Evolutionary conservation across 2,329 filamentous ascomycete genomes (phyloP).

Genomic region (Graphiopsis chlorocephala): DNA sequence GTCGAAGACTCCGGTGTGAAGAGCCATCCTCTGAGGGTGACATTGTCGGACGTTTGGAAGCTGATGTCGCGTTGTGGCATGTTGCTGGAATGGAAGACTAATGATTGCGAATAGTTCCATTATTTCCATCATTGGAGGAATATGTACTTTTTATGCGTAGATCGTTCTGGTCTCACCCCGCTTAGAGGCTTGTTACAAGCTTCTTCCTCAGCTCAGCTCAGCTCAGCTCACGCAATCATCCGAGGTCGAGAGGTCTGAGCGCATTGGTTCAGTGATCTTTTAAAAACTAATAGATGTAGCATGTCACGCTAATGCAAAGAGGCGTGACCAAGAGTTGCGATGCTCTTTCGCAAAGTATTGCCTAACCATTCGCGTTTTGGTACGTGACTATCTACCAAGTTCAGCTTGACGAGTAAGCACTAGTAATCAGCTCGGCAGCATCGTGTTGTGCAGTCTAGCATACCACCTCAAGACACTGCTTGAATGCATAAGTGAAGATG

Average conservation of each 20-base stretch:
- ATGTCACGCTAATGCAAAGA: background rate
- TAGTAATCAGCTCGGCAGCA: background rate
- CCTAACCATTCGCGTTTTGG: background rate
- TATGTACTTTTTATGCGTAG: background rate
- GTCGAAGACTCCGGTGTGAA: slow-evolving; percentile 6
- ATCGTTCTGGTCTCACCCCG: background rate
- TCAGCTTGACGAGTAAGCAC: background rate
- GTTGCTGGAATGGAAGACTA: background rate
- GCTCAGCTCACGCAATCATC: background rate
- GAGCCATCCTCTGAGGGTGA: slow-evolving; percentile 22
- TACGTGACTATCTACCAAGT: background rate
- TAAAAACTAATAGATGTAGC: background rate
- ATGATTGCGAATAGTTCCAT: background rate
- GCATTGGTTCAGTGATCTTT: background rate
- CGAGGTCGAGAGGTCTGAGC: background rate
- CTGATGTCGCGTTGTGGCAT: slow-evolving; percentile 19
- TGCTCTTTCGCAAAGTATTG: background rate
- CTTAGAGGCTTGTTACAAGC: background rate
- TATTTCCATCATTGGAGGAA: background rate
- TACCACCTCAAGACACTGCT: no score
- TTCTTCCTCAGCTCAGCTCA: background rate
- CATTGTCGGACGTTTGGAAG: slow-evolving; percentile 16
- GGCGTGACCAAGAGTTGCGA: background rate
- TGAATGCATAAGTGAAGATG: no score
- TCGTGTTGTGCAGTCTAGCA: no score